Evolutionary conservation across 179 eudicot genomes (phyloP).

Genomic region (Actinidia polygama): DNA sequence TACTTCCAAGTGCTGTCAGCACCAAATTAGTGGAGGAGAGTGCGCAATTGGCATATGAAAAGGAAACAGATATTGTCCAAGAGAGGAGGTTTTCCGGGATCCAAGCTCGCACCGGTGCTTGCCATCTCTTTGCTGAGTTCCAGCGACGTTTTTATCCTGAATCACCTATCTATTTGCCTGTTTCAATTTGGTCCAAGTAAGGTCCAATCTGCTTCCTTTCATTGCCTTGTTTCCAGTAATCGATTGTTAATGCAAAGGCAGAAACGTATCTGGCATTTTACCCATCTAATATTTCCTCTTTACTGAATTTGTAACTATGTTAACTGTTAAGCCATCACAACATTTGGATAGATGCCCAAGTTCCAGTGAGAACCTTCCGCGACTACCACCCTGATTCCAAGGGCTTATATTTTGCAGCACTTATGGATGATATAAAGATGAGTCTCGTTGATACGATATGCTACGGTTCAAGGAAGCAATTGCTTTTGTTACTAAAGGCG

Average conservation of each 20-base stretch:
- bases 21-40: slow-evolving; percentile 75
- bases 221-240: neutral
- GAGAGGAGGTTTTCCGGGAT: slow-evolving; percentile 80
- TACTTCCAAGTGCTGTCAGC: slow-evolving; percentile 87
- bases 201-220: slow-evolving; percentile 19
- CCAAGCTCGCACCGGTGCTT: slow-evolving; percentile 93
- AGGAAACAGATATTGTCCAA: slow-evolving; percentile 62
- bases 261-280: neutral
- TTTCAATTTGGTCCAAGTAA: slow-evolving; percentile 90
- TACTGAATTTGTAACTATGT: neutral
- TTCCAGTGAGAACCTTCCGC: slow-evolving; percentile 63
- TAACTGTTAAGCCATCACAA: slow-evolving; percentile 73
- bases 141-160: slow-evolving; percentile 82
- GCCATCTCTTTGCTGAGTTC: slow-evolving; percentile 87
- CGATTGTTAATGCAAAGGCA: neutral
- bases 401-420: slow-evolving; percentile 71
- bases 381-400: slow-evolving; percentile 77
- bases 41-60: slow-evolving; percentile 78
- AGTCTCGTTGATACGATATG: neutral
- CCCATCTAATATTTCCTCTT: neutral
- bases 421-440: slow-evolving; percentile 84
- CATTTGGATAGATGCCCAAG: slow-evolving; percentile 88
- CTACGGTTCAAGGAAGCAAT: neutral
- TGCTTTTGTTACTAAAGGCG: neutral
- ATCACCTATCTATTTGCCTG: slow-evolving; percentile 78